Evolutionary conservation across 306 rosid species (phyloP), one percentile per base, ranked within the genome.

Genomic region (Sindora glabra): DNA sequence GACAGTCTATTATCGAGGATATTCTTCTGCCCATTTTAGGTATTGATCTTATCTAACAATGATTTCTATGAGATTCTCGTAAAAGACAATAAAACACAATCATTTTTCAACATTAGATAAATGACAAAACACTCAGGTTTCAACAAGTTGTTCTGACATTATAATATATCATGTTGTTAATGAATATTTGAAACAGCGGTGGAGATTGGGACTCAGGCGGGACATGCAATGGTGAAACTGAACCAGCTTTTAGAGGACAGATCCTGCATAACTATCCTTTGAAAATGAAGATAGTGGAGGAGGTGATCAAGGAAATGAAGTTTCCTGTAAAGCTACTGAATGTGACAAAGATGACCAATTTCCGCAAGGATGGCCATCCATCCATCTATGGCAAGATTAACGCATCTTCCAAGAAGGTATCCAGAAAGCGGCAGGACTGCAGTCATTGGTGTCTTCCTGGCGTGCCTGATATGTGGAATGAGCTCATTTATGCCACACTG

Each of bases 141-240:
- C n/a, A n/a, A n/a, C n/a, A n/a, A n/a, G n/a, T n/a, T n/a, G n/a
- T n/a, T n/a, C n/a, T n/a, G n/a, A n/a, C n/a, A n/a, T n/a, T n/a
- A n/a, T n/a, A n/a, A n/a, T n/a, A n/a, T n/a, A n/a, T n/a, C n/a
- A n/a, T n/a, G 8, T 4, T 4, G 34, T 4, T 6, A 29, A 29
- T 29, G 34, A 29, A 29, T n/a, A n/a, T 60, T 75, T 68, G 29
- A 33, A 32, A 64, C 86, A 89, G 97, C 65, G 99, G 97, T 54
- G 99, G 95, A 55, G 95, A 94, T 45, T 94, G 99, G 99, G 99
- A 86, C 74, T 86, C 99, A 36, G 99, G 99, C 1, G 99, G 99
- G 41, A 81, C 96, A 12, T 94, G 99, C 74, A 67, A 79, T n/a
- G 97, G 99, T 12, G 95, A 94, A 72, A 89, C 81, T 0, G 71